Base-by-base conservation (phyloP, 2,329 filamentous ascomycete species). In the Pseudogymnoascus sp. region DNA sequence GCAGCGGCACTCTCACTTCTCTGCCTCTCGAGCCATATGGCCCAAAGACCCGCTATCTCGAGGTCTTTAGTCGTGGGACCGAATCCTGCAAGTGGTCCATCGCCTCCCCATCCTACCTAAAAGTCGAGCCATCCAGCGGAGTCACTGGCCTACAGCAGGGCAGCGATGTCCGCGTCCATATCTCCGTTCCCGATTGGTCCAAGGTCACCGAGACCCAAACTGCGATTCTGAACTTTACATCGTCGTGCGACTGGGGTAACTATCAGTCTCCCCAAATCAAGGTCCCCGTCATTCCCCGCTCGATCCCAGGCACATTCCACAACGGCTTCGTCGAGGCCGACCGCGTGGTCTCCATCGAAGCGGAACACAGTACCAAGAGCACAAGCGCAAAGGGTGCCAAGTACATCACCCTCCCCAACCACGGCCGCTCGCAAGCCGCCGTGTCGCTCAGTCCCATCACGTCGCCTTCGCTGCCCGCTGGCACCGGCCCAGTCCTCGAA, bases 261-360 rank as follows among this genome's bases (percentile, higher is more conserved):
- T 81, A 79, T 66, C 74, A 71, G 2, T 76, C 74, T 37, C 80
- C 81, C 0, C 74, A 76, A 10, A 74, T 88, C 1, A 77, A 83
- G 59, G 76, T 87, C 0, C 84, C 85, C 0, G 76, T 87, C 26
- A 77, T 79, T 65, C 77, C 81, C 53, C 78, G 79, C 5, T 70
- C 72, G 1, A 70, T 83, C 1, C 81, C 85, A 0, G 70, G 74
- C 1, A 77, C 75, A 62, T 88, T 87, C 72, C 77, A 74, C 6
- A 64, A 74, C 31, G 86, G 86, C 3, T 88, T 86, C 65, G 78
- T 88, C 53, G 86, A 89, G 72, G 81, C 81, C 0, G 84, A 88
- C 68, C 75, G 77, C n/a, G 76, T 80, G 62, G 75, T 86, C 21
- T 74, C 82, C 11, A 84, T 86, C 56, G 80, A 84, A 64, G 83